These are phyloP conservation scores for Boletus speciosus DNA, from an alignment of 768 basidiomycete genomes.

Conservation along the genomic window DNA sequence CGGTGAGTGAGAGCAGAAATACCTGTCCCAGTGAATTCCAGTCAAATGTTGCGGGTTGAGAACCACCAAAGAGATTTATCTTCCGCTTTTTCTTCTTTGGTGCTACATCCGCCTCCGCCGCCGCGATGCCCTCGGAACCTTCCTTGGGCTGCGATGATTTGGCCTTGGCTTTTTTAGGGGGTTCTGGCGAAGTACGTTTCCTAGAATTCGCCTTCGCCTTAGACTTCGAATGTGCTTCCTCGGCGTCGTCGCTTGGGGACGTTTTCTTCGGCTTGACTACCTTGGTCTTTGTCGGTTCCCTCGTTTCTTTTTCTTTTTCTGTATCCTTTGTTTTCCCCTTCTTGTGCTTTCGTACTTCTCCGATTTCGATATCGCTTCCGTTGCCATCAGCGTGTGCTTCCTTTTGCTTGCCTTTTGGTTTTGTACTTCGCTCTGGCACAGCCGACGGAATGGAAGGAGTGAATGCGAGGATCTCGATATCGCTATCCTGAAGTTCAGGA, in stretches of 20 bases:
- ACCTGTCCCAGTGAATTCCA: conserved; percentile 47
- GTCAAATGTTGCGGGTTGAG: conserved; percentile 39
- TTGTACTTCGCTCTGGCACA: conserved; percentile 24
- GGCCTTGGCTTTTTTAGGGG: conserved; percentile 19
- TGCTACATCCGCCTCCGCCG: conserved; percentile 23
- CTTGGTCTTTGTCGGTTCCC: conserved; percentile 30
- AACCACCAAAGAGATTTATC: conserved; percentile 55
- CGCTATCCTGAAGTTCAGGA: conserved; percentile 26
- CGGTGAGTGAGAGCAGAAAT: conserved; percentile 6
- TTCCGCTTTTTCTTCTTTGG: conserved; percentile 70
- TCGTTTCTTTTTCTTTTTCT: conserved; percentile 20
- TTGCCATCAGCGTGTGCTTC: conserved; percentile 17
- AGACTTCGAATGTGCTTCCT: conserved; percentile 10
- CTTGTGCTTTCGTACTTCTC: conserved; percentile 30
- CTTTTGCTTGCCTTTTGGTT: conserved; percentile 41
- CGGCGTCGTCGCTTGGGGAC: conserved; percentile 16
- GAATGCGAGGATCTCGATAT: conserved; percentile 27
- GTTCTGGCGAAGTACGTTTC: conserved; percentile 21
- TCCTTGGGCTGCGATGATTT: conserved; percentile 15
- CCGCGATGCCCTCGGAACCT: conserved; percentile 13
- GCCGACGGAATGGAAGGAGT: conserved; percentile 8
- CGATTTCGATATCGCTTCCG: conserved; percentile 14
- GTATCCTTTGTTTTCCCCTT: conserved; percentile 20
- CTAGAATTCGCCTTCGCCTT: conserved; percentile 16
- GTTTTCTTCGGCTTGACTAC: conserved; percentile 23